Evolutionary conservation across 2,329 filamentous ascomycete species (phyloP), one percentile per base, ranked within the genome.

Genomic region (Fusarium temperatum): DNA sequence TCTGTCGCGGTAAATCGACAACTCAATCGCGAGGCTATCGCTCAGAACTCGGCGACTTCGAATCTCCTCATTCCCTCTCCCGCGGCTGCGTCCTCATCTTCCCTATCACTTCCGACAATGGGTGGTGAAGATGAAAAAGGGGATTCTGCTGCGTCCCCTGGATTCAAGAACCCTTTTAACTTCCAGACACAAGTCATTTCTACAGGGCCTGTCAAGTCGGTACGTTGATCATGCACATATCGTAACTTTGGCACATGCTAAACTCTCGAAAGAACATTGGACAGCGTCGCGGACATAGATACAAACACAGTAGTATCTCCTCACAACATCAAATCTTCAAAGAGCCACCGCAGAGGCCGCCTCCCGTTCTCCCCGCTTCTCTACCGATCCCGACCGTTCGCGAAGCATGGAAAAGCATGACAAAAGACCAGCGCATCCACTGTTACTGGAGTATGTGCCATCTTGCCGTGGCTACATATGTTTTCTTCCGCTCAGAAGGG

Each of bases 301-400:
- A 99, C 88, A 98, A 98, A 81, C 96, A 98, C 85, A 97, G 94
- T 81, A 97, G 94, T 81, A 93, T 99, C 65, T 97, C 94, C 26
- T 85, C 90, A 13, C 90, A 92, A 78, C 95, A 98, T 81, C 95
- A 98, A 82, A 97, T 98, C 82, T 98, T 98, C 83, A 94, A 97
- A 77, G 95, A 98, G 81, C 96, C 96, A 12, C 92, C 95, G 1
- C 93, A 90, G 9, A 90, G 95, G 60, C 93, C 95, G 2, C 96
- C 96, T 8, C 89, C 98, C 30, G 93, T 96, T 42, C 89, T 99
- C 1, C 96, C 96, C 4, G 94, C 95, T 63, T 97, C 95, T 38
- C 89, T 99, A 1, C 96, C 96, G 1, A 93, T 98, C 42, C 96
- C 96, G 1, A 99, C 96, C 2, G 86, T 94, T 69, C 91, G 89